These are phyloP conservation scores for Penicillium parvum DNA, from an alignment of 495 filamentous ascomycete genomes.

Conservation along the genomic window DNA sequence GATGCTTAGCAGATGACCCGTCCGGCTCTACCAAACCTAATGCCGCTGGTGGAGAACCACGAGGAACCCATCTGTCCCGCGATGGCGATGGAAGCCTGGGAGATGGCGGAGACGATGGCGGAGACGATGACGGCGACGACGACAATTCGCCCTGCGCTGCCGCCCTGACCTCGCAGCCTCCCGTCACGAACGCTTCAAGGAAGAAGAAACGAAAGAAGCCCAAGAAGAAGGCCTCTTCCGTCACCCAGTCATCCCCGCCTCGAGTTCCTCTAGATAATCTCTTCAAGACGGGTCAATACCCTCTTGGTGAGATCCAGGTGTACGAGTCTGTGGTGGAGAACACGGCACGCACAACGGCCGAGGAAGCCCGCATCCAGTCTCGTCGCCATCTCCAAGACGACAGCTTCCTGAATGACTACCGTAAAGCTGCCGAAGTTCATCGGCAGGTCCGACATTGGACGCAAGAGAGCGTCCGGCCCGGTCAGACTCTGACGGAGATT, in stretches of 20 bases:
- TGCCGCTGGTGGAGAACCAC: constrained; percentile 36
- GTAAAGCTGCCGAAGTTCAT: constrained; percentile 62
- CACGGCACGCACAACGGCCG: constrained; percentile 52
- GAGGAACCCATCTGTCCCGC: constrained; percentile 30
- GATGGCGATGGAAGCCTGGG: constrained; percentile 39
- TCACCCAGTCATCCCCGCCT: constrained; percentile 53
- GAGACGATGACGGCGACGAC: constrained; percentile 54
- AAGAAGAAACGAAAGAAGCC: constrained; percentile 54
- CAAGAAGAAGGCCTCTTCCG: constrained; percentile 41
- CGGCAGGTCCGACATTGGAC: constrained; percentile 83
- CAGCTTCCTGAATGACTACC: constrained; percentile 55
- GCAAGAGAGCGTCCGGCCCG: constrained; percentile 76
- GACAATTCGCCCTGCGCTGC: constrained; percentile 17
- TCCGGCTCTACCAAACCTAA: constrained; percentile 34
- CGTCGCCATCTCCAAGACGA: constrained; percentile 46
- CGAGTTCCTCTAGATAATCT: constrained; percentile 53
- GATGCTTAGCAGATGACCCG: constrained; percentile 16
- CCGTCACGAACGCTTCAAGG: constrained; percentile 24
- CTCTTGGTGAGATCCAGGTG: constrained; percentile 47
- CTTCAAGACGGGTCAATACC: constrained; percentile 46
- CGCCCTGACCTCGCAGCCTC: constrained; percentile 16
- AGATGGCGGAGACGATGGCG: constrained; percentile 51
- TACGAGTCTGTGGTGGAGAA: constrained; percentile 48
- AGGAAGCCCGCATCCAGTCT: constrained; percentile 52
- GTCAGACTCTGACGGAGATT: constrained; percentile 73